Conservation (phyloP, 2,329 filamentous ascomycete genomes). For the Bimuria novae-zelandiae region DNA sequence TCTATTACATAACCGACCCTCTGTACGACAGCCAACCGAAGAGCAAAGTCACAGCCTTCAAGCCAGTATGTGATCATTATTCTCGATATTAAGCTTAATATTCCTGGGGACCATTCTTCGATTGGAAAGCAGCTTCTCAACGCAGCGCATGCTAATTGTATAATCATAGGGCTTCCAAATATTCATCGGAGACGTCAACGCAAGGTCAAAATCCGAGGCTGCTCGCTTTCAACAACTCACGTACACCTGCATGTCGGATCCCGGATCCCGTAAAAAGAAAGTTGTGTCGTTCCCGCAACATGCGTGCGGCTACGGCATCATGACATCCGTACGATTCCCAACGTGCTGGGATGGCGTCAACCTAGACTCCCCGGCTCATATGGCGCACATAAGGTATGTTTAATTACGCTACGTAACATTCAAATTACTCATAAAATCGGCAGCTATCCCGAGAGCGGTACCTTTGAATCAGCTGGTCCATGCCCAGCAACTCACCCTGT, state of each 20-base stretch:
- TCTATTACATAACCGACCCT: constrained; percentile 25
- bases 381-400: constrained; percentile 26
- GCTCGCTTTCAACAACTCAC: constrained; percentile 48
- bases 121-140: no score
- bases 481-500: constrained; percentile 22
- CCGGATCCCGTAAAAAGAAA: constrained; percentile 14
- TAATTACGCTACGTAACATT: no score
- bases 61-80: constrained; percentile 15
- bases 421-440: no score
- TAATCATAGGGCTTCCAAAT: constrained; percentile 27
- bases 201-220: constrained; percentile 37
- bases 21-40: constrained; percentile 20
- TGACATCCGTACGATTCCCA: constrained; percentile 48
- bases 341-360: constrained; percentile 23
- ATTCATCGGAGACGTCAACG: constrained; percentile 21
- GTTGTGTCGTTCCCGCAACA: constrained; percentile 48
- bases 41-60: constrained; percentile 21
- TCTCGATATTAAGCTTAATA: no score
- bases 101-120: no score
- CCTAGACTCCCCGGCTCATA: constrained; percentile 68
- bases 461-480: constrained; percentile 15
- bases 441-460: constrained; percentile 44
- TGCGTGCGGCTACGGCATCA: constrained; percentile 45
- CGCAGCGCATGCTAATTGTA: no score
- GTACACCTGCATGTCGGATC: constrained; percentile 47